Evolutionary conservation across 73 alveolate genomes (phyloP).

Genomic region (Symbiodinium natans): DNA sequence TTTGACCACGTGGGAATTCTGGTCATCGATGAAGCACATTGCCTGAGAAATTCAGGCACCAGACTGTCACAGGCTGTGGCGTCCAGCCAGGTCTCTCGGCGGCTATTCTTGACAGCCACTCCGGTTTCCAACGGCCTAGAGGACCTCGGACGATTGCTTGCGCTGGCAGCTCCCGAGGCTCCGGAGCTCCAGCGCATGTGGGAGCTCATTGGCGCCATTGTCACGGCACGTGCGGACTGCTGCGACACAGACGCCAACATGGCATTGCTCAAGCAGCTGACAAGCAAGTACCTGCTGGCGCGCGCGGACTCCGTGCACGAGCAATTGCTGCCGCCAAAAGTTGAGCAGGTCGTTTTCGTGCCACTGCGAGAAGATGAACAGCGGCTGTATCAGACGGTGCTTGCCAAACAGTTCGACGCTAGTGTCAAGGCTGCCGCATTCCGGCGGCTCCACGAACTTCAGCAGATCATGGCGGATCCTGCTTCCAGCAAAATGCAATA

Average conservation of each 20-base stretch:
- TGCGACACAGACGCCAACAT: slow-evolving; percentile 3
- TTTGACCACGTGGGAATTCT: not conserved
- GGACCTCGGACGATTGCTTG: not conserved
- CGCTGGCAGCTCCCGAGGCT: not conserved
- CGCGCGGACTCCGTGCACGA: not conserved
- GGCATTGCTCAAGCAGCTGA: not conserved
- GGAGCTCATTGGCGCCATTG: too few relatives aligned
- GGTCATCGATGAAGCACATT: not conserved
- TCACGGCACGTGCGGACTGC: not conserved
- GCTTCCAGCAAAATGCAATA: not conserved
- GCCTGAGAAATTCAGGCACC: not conserved
- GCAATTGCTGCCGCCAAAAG: not conserved
- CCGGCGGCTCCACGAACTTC: not conserved
- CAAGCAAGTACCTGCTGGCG: not conserved
- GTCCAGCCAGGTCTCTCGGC: not conserved
- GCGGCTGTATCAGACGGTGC: not conserved
- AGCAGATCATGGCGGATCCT: not conserved
- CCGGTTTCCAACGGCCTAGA: not conserved
- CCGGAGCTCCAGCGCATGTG: not conserved
- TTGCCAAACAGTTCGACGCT: not conserved
- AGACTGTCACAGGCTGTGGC: not conserved
- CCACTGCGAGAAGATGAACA: not conserved
- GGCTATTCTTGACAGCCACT: not conserved
- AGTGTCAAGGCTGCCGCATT: not conserved
- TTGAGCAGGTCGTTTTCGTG: not conserved